A percentile compares a stretch with the other conserved stretches of the same genome.
These are phyloP conservation scores for Morella rubra DNA, from an alignment of 306 rosid species.

Conservation along the genomic window DNA sequence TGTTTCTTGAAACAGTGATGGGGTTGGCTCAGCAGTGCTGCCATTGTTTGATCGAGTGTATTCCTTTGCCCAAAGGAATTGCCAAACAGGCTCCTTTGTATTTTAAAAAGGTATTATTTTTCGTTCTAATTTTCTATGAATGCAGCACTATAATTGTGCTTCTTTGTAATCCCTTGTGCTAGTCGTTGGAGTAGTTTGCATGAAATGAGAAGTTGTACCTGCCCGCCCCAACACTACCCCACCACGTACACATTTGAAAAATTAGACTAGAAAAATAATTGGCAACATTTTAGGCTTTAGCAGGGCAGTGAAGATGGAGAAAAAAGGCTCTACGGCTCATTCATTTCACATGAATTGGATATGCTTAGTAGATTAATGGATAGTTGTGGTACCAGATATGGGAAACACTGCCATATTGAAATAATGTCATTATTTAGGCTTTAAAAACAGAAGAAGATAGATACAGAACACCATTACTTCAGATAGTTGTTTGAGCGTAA, in stretches of 20 bases:
- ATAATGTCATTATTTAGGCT: too few relatives aligned
- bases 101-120: conserved; percentile 67
- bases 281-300: not conserved
- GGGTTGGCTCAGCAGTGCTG: conserved; percentile 76
- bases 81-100: conserved; percentile 88
- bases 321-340: not conserved
- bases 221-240: too few relatives aligned
- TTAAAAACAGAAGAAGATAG: too few relatives aligned
- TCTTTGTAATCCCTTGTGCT: not conserved
- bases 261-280: not conserved
- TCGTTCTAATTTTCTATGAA: not conserved
- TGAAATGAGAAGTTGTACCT: not conserved
- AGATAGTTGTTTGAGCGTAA: not conserved
- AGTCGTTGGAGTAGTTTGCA: conserved; percentile 2
- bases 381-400: too few relatives aligned
- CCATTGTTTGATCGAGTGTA: conserved; percentile 85
- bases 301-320: conserved; percentile 3
- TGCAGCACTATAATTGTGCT: not conserved
- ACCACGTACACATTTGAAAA: not conserved
- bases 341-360: too few relatives aligned
- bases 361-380: too few relatives aligned
- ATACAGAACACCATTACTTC: not conserved
- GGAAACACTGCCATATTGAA: too few relatives aligned
- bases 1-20: conserved; percentile 90
- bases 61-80: conserved; percentile 71